Conservation (phyloP, 169 alveolate genomes). For the Hepatocystis sp. region DNA sequence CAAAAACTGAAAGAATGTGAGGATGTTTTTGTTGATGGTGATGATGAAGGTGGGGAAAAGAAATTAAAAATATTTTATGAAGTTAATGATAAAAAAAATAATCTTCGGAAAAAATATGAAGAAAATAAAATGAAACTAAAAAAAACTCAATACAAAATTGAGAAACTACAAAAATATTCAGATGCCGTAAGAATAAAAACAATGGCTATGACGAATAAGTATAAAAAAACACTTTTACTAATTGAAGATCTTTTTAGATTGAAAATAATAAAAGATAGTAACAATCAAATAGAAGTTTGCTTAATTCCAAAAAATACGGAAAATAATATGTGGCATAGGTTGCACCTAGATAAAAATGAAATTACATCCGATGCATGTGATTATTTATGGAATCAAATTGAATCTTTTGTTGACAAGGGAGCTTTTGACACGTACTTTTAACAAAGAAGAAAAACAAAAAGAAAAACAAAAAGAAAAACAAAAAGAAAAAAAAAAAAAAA, state of each 20-base stretch:
- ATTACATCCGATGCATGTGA: constrained; percentile 58
- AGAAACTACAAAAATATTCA: constrained; percentile 56
- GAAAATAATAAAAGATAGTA: constrained; percentile 53
- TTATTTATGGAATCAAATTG: constrained; percentile 67
- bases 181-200: constrained; percentile 47
- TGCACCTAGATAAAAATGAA: constrained; percentile 56
- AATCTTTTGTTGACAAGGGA: constrained; percentile 60
- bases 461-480: too few species aligned
- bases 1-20: constrained; percentile 71
- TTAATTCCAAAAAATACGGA: constrained; percentile 63
- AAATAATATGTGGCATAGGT: constrained; percentile 64
- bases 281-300: constrained; percentile 46
- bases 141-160: constrained; percentile 44
- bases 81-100: constrained; percentile 64
- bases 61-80: constrained; percentile 56
- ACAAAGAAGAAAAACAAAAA: too few species aligned
- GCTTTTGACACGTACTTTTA: constrained; percentile 23
- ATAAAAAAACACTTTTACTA: constrained; percentile 31
- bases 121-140: constrained; percentile 48
- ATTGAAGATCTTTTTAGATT: constrained; percentile 49
- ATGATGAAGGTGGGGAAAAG: constrained; percentile 50
- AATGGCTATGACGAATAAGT: constrained; percentile 31
- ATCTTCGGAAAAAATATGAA: constrained; percentile 34
- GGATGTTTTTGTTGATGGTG: constrained; percentile 44
- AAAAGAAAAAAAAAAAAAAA: too few species aligned